Evolutionary conservation across 2,329 filamentous ascomycete genomes (phyloP).

Genomic region (Setomelanomma holmii): DNA sequence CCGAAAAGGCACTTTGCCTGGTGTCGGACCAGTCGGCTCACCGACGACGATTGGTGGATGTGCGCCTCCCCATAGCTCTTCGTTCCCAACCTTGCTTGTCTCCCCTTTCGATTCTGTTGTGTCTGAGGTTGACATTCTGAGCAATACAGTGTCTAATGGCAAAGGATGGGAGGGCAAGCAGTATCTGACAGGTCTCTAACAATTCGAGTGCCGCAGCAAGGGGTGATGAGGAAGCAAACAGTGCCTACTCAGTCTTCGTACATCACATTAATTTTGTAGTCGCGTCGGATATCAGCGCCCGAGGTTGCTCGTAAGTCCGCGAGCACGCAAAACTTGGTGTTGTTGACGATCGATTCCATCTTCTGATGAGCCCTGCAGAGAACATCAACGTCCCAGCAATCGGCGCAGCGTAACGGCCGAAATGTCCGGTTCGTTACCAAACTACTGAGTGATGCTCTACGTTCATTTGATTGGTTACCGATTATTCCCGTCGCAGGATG

Average conservation of each 20-base stretch:
- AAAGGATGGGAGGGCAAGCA: too few species aligned
- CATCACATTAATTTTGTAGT: neutral
- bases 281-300: neutral
- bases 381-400: neutral
- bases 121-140: slow-evolving; percentile 3
- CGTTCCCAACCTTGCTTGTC: slow-evolving; percentile 5
- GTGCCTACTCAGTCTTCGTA: neutral
- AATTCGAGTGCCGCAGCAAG: too few species aligned
- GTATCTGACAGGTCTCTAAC: too few species aligned
- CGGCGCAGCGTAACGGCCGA: neutral
- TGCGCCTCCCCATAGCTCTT: slow-evolving; percentile 6
- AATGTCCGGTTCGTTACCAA: neutral
- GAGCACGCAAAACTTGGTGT: slow-evolving; percentile 9
- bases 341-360: slow-evolving; percentile 1
- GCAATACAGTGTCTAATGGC: neutral
- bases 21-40: neutral
- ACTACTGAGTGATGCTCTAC: neutral
- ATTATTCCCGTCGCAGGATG: neutral
- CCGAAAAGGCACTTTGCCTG: slow-evolving; percentile 9
- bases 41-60: neutral
- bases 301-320: neutral
- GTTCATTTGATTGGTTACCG: neutral
- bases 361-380: neutral
- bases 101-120: neutral
- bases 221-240: neutral